Evolutionary conservation across 495 filamentous ascomycete genomes (phyloP), one percentile per base, ranked within the genome.

Genomic region (Hypoxylon lienhwacheense): DNA sequence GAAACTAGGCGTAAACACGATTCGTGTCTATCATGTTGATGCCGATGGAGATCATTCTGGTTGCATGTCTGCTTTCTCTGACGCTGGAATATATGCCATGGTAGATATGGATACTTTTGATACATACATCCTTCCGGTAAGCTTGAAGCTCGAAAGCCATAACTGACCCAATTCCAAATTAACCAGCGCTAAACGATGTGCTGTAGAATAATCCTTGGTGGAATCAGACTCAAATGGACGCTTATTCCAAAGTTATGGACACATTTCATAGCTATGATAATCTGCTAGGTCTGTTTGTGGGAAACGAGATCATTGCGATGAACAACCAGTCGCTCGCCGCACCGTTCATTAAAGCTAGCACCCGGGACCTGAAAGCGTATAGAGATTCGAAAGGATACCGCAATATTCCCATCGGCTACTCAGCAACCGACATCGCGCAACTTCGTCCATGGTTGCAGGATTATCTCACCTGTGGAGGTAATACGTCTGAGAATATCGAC

Each of bases 1-100:
- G 63, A 81, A 82, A 26, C 69, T 96, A 36, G 89, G 89, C 47
- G 78, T 88, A 68, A 96, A 96, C 66, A 75, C 86, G 14, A 91
- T 96, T 63, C 88, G 90, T 34, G 87, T 95, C 34, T 96, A 96
- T 70, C 90, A 95, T 65, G 90, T 95, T 45, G 86, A 92, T 59
- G 66, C 87, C 2, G 63, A 65, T 12, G 79, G 62, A 20, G 76
- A 92, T 60, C 90, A 96, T 69, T 69, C 78, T 47, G 86, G 78
- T 21, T 89, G 86, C 69, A 88, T 90, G 85, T 72, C 68, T 8
- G 82, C 78, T 10, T 83, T 90, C 66, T 79, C 77, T 14, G 76
- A 84, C 58, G 81, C 78, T 17, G 87, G 90, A 20, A 93, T 96
- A 64, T 91, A 95, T 63, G 64, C 88, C 35, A 83, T 89, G 61